Base-by-base conservation (phyloP, 768 basidiomycete species). In the Gloeostereum incarnatum region DNA sequence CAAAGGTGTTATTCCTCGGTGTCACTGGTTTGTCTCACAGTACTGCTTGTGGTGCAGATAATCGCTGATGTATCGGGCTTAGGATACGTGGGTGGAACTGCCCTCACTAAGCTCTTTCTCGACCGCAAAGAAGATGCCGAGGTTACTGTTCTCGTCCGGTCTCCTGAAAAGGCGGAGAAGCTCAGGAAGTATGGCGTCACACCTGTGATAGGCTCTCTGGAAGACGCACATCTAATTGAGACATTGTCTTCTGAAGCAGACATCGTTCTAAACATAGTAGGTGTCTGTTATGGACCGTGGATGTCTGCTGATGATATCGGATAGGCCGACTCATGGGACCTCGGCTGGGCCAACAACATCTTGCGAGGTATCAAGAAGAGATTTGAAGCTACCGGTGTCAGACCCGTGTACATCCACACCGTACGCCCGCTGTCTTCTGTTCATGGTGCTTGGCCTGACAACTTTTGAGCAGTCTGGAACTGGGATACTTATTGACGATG, bases 401-500 rank as follows among this genome's bases (percentile, higher is more conserved):
- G 41, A 18, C 39, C 45, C 14, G n/a, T 32, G n/a, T 30, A 41
- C 3, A 46, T 49, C 11, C 47, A 49, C 36, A 46, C 45, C 37
- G 44, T 40, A n/a, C 21, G 44, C 23, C n/a, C 13, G n/a, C 14
- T n/a, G 7, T 14, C 19, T 14, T 18, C 13, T 14, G 6, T 7
- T 14, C 18, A 29, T 16, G 6, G 27, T 16, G 11, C 23, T 31
- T 31, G 13, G 11, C 37, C 17, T 11, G 22, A 20, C 6, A 8
- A 6, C 11, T 19, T 11, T 19, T 11, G n/a, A 11, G 11, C 23
- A 10, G 10, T 19, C 29, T 17, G 29, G 11, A 1, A 47, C 50
- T 56, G 70, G 66, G 30, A 62, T 68, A 14, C 47, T 73, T 13
- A 47, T 50, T 5, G 68, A 71, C 43, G 43, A 66, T 26, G 73